phyloP scores from a whole-genome alignment of 2,329 filamentous ascomycete species.

The Curvularia verruculosa region DNA sequence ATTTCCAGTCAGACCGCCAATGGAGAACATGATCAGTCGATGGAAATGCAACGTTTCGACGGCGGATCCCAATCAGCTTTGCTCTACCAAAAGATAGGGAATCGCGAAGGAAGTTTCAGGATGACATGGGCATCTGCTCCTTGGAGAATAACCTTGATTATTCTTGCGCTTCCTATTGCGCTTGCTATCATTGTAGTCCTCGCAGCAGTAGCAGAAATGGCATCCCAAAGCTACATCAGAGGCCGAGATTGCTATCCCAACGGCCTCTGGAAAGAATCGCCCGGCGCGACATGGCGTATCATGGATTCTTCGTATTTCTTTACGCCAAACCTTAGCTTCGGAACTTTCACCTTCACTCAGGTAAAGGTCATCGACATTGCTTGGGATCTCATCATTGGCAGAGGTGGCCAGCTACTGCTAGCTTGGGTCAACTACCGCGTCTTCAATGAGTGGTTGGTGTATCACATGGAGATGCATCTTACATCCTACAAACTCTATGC shows the following conservation, averaged over 20 bases:
- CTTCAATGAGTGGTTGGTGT: constrained; percentile 47
- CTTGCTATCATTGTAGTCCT: constrained; percentile 36
- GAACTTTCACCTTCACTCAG: constrained; percentile 42
- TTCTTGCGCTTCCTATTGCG: constrained; percentile 30
- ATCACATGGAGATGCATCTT: constrained; percentile 43
- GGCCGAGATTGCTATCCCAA: constrained; percentile 42
- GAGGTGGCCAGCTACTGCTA: constrained; percentile 44
- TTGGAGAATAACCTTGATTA: constrained; percentile 28
- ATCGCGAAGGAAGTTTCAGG: not conserved
- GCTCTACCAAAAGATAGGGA: not conserved
- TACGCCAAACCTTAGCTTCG: constrained; percentile 41
- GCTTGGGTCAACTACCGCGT: constrained; percentile 46
- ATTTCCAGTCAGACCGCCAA: not conserved
- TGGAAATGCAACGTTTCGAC: not conserved
- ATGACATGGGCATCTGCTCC: constrained; percentile 27
- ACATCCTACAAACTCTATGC: constrained; percentile 42
- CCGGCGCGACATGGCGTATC: constrained; percentile 41
- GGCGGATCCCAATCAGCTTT: constrained; percentile 3
- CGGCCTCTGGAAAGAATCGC: constrained; percentile 37
- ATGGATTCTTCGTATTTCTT: constrained; percentile 46
- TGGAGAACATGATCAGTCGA: not conserved
- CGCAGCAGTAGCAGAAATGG: constrained; percentile 34
- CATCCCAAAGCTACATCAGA: constrained; percentile 35
- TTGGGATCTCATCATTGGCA: constrained; percentile 48
- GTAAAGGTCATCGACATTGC: constrained; percentile 48